Conservation (phyloP, 208 protist genomes). For the Sergeia podlipaevii region DNA sequence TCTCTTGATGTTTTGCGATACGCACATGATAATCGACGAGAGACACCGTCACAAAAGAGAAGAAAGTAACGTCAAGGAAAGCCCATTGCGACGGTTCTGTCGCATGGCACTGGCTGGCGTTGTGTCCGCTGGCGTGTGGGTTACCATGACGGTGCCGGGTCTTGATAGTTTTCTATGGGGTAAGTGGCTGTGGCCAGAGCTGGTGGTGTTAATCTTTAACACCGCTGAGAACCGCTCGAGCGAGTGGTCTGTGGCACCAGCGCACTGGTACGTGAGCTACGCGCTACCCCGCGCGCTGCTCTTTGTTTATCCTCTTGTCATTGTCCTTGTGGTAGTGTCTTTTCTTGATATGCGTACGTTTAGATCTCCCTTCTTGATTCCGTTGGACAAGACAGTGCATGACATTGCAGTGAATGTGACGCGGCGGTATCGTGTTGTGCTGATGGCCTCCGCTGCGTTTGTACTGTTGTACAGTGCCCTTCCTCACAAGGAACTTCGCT, state of each 20-base stretch:
- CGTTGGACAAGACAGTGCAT: neutral
- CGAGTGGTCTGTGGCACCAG: constrained; percentile 79
- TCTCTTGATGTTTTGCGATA: constrained; percentile 1
- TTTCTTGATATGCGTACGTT: neutral
- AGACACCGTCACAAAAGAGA: neutral
- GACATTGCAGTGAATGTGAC: neutral
- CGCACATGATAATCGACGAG: neutral
- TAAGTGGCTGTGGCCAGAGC: constrained; percentile 87
- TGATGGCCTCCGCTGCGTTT: constrained; percentile 48
- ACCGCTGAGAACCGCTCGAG: constrained; percentile 73
- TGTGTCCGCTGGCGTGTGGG: constrained; percentile 3
- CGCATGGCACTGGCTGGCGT: constrained; percentile 15
- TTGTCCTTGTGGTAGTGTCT: constrained; percentile 10
- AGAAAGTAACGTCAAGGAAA: neutral
- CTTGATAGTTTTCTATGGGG: constrained; percentile 89
- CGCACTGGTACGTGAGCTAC: constrained; percentile 83
- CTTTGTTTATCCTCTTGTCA: constrained; percentile 19
- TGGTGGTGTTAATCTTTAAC: constrained; percentile 90
- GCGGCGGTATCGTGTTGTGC: constrained; percentile 3
- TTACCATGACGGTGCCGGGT: constrained; percentile 24
- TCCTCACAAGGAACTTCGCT: constrained; percentile 94
- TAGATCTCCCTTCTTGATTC: too few species aligned
- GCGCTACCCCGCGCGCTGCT: constrained; percentile 80
- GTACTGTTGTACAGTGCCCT: constrained; percentile 80
- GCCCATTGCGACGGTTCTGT: too few species aligned